phyloP scores from a whole-genome alignment of 768 basidiomycete genomes.

The Hortiboletus campestris region DNA sequence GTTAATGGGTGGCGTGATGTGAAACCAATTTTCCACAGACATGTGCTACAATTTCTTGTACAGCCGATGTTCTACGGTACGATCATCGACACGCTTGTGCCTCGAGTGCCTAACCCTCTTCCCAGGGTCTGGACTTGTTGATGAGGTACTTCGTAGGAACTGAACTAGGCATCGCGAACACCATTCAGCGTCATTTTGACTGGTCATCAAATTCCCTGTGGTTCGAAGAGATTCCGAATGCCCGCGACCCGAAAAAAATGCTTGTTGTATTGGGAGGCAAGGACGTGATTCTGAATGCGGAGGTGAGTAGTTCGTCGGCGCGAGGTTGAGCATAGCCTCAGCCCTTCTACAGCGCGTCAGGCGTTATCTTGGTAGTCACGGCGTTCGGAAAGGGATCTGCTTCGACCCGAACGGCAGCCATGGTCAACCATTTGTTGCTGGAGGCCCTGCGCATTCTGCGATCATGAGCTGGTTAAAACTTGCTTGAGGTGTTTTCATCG shows the following conservation, averaged over 20 bases:
- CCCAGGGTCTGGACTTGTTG: slow-evolving; percentile 71
- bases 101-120: slow-evolving; percentile 4
- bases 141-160: slow-evolving; percentile 87
- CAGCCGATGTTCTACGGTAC: slow-evolving; percentile 60
- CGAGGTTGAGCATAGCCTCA: neutral
- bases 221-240: slow-evolving; percentile 87
- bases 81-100: slow-evolving; percentile 1
- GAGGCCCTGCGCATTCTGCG: slow-evolving; percentile 49
- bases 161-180: slow-evolving; percentile 85
- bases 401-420: slow-evolving; percentile 63
- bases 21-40: slow-evolving; percentile 41
- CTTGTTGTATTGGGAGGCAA: slow-evolving; percentile 80
- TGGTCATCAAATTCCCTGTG: slow-evolving; percentile 88
- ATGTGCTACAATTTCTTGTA: slow-evolving; percentile 93
- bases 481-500: slow-evolving; percentile 7
- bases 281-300: slow-evolving; percentile 75
- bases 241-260: slow-evolving; percentile 60
- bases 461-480: slow-evolving; percentile 62
- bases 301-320: slow-evolving; percentile 39
- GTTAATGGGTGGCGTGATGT: neutral
- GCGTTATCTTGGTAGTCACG: slow-evolving; percentile 74
- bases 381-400: slow-evolving; percentile 62
- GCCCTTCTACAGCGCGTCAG: slow-evolving; percentile 54
- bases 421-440: slow-evolving; percentile 56
- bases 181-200: slow-evolving; percentile 79